A percentile compares a stretch with the other conserved stretches of the same genome.
Conservation (phyloP, 306 rosid species). For the Malus orientalis region DNA sequence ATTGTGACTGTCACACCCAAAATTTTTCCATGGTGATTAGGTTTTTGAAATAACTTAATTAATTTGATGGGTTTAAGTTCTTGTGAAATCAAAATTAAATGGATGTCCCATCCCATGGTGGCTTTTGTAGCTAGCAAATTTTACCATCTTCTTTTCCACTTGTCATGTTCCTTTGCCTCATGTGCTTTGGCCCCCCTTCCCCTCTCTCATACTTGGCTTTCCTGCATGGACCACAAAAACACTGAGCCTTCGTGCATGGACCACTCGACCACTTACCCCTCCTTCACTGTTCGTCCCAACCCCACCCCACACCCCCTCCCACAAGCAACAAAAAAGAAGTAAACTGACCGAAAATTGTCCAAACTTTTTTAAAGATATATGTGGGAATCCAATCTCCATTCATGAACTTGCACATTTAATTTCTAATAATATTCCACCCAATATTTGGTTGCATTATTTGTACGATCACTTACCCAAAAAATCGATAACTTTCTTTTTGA, state of each 20-base stretch:
- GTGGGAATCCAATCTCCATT: neutral
- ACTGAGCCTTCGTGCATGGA: conserved; percentile 40
- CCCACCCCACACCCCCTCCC: conserved; percentile 21
- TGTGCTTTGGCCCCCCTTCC: neutral
- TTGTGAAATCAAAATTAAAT: no score
- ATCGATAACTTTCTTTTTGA: no score
- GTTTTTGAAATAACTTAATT: neutral
- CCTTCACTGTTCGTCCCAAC: conserved; percentile 7
- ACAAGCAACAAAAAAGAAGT: neutral
- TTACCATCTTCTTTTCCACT: neutral
- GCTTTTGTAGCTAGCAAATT: neutral
- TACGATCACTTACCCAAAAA: no score
- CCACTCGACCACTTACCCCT: conserved; percentile 46
- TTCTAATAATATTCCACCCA: neutral
- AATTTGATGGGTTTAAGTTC: neutral
- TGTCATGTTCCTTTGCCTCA: neutral
- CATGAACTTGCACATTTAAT: neutral
- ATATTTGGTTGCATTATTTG: neutral
- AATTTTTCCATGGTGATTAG: neutral
- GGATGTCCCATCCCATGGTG: neutral
- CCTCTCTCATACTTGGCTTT: conserved; percentile 20
- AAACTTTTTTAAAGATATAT: neutral
- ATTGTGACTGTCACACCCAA: neutral
- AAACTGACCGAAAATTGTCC: neutral
- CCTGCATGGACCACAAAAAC: conserved; percentile 69